Percentiles rank a stretch among this genome's conserved stretches.
Conservation (phyloP, 2,329 filamentous ascomycete genomes). For the Fusarium napiforme region DNA sequence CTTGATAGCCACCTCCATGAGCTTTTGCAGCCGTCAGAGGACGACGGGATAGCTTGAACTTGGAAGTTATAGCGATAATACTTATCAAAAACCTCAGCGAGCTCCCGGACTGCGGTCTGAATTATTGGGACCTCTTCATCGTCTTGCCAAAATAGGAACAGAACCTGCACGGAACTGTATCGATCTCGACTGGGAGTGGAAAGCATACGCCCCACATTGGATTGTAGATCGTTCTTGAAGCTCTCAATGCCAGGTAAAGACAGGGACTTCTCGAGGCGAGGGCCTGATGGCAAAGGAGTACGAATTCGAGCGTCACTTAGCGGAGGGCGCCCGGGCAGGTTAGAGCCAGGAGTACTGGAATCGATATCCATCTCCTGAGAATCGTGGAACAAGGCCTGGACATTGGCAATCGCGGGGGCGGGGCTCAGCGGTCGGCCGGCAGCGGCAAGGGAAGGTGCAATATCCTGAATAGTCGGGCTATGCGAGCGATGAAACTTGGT, state of each 20-base stretch:
- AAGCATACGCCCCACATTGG: slow-evolving; percentile 60
- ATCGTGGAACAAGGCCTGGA: slow-evolving; percentile 56
- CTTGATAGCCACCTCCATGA: slow-evolving; percentile 65
- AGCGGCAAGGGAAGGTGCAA: slow-evolving; percentile 55
- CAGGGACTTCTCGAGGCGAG: slow-evolving; percentile 63
- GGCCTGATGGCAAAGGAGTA: slow-evolving; percentile 67
- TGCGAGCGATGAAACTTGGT: slow-evolving; percentile 64
- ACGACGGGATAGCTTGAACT: slow-evolving; percentile 61
- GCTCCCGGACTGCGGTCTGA: slow-evolving; percentile 56
- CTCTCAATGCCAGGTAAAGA: slow-evolving; percentile 62
- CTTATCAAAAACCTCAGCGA: slow-evolving; percentile 62
- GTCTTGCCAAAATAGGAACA: slow-evolving; percentile 68
- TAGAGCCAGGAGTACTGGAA: slow-evolving; percentile 45
- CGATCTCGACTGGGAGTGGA: slow-evolving; percentile 62
- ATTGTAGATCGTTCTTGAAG: slow-evolving; percentile 64
- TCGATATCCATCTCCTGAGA: slow-evolving; percentile 68
- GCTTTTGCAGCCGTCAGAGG: slow-evolving; percentile 58
- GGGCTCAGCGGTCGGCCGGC: slow-evolving; percentile 60
- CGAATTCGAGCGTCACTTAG: slow-evolving; percentile 62
- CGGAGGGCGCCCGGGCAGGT: slow-evolving; percentile 52
- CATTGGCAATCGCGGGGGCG: slow-evolving; percentile 51
- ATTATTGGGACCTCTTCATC: slow-evolving; percentile 59
- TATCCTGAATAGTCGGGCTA: slow-evolving; percentile 63
- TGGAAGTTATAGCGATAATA: slow-evolving; percentile 64
- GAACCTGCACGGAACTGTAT: slow-evolving; percentile 62